Evolutionary conservation across 805 yeast genomes (phyloP), one percentile per base, ranked within the genome.

Genomic region (Kuraishia ogatae): DNA sequence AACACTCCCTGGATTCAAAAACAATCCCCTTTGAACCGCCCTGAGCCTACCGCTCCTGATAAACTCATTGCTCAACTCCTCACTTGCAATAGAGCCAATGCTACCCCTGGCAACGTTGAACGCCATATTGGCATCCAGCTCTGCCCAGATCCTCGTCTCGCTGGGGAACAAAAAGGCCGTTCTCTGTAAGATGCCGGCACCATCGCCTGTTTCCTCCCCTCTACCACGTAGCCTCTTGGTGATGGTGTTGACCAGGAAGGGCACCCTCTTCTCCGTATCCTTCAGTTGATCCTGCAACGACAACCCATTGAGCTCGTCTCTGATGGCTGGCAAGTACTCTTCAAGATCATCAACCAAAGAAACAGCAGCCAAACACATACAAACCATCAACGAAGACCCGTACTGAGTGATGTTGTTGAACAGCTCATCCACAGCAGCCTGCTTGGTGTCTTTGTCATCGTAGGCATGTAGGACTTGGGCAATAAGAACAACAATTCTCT

Each of bases 351-450:
- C 87, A 10, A 84, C 73, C 2, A 94, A 75, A 0, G 89, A 76
- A 22, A 93, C 82, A 0, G 96, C 91, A 3, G 96, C 97, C 48
- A 93, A 73, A 1, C 90, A 80, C 56, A 92, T 68, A 0, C 89
- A 84, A 1, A 88, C 82, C 23, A 82, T 63, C 50, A 89, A 69
- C 2, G 91, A 82, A 1, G 87, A 74, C 0, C 96, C 97, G 55
- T 79, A 68, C 2, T 71, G 73, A 57, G 80, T 85, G 48, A 91
- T 81, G 61, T 77, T 82, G 23, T 78, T 76, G 61, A 87, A 85
- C 50, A 93, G 69, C 66, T 90, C 96, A 61, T 91, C 97, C 51
- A 88, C 64, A 0, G 97, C 97, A 1, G 91, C 92, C 59, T 83
- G 86, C 56, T 82, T 84, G 1, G 94, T 83, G 4, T 87, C 94